Evolutionary conservation across 768 basidiomycete species (phyloP).

Genomic region (Xerocomus brunneocitrinus): DNA sequence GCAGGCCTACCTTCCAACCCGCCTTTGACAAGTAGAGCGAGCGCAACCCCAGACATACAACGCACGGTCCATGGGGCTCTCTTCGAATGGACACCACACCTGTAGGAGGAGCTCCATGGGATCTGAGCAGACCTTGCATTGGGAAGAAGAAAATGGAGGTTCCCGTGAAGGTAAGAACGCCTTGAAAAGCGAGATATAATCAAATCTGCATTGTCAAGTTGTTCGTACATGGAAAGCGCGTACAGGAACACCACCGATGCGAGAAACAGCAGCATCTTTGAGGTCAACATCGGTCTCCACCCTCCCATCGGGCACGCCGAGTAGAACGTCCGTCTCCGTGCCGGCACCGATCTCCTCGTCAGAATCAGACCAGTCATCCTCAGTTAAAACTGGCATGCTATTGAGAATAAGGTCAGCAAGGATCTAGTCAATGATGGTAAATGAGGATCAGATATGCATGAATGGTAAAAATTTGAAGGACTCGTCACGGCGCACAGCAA

Average conservation of each 20-base stretch:
- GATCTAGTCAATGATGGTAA: neutral
- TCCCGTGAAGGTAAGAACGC: slow-evolving; percentile 64
- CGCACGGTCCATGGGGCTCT: slow-evolving; percentile 79
- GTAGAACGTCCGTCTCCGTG: slow-evolving; percentile 66
- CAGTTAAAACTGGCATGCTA: slow-evolving; percentile 39
- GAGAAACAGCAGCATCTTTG: slow-evolving; percentile 77
- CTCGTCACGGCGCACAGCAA: slow-evolving; percentile 56
- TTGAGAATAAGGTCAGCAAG: slow-evolving; percentile 5
- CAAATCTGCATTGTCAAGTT: slow-evolving; percentile 39
- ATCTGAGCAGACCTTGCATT: slow-evolving; percentile 65
- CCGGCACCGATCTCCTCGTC: slow-evolving; percentile 57
- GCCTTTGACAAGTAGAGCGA: slow-evolving; percentile 62
- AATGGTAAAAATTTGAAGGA: slow-evolving; percentile 69
- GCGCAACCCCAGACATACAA: slow-evolving; percentile 86
- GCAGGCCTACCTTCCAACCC: slow-evolving; percentile 67
- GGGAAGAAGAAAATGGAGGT: slow-evolving; percentile 57
- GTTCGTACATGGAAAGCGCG: slow-evolving; percentile 48
- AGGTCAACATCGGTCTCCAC: slow-evolving; percentile 56
- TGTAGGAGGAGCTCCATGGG: slow-evolving; percentile 83
- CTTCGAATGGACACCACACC: slow-evolving; percentile 87
- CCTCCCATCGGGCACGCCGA: slow-evolving; percentile 77
- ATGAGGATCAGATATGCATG: slow-evolving; percentile 79
- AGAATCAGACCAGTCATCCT: slow-evolving; percentile 78
- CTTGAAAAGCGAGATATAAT: slow-evolving; percentile 51
- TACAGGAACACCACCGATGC: slow-evolving; percentile 89